phyloP scores from a whole-genome alignment of 1,139 yeast genomes.

The Saccharomycopsis crataegensis region DNA sequence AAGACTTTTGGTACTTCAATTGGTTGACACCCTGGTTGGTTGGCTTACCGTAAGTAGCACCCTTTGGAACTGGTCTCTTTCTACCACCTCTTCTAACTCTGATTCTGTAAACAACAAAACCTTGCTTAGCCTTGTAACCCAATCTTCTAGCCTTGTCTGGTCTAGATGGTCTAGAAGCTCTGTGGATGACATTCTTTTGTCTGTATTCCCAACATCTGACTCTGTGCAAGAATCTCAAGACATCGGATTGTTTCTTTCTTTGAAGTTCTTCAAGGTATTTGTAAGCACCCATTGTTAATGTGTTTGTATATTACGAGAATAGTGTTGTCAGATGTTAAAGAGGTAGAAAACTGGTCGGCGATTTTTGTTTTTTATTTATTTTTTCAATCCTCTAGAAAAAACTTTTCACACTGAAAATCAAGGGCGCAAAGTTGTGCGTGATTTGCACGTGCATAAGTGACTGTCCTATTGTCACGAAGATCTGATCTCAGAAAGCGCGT shows the following conservation, averaged over 20 bases:
- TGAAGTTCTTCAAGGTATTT: conserved; percentile 98
- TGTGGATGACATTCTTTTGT: conserved; percentile 98
- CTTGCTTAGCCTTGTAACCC: conserved; percentile 99
- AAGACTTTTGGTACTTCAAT: conserved; percentile 98
- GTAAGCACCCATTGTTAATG: conserved; percentile 91
- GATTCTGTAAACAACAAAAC: conserved; percentile 95
- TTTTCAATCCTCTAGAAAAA: not conserved
- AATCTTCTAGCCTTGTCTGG: conserved; percentile 99
- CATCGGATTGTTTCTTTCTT: conserved; percentile 99
- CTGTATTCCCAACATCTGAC: conserved; percentile 99
- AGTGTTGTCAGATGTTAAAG: not conserved
- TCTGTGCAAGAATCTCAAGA: conserved; percentile 96
- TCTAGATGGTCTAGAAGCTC: conserved; percentile 98
- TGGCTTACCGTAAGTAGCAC: conserved; percentile 99
- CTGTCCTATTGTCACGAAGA: too few species aligned
- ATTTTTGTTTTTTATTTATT: not conserved
- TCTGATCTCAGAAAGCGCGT: too few species aligned
- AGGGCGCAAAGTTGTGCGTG: not conserved
- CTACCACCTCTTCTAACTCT: conserved; percentile 99
- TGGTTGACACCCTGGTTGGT: conserved; percentile 99
- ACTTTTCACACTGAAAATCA: not conserved
- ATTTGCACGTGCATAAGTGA: not conserved
- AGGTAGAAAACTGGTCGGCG: not conserved
- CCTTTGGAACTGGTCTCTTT: conserved; percentile 99
- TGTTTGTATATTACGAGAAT: conserved; percentile 9